Evolutionary conservation across 2,329 filamentous ascomycete genomes (phyloP), one percentile per base, ranked within the genome.

Genomic region (Diaporthe sp.): DNA sequence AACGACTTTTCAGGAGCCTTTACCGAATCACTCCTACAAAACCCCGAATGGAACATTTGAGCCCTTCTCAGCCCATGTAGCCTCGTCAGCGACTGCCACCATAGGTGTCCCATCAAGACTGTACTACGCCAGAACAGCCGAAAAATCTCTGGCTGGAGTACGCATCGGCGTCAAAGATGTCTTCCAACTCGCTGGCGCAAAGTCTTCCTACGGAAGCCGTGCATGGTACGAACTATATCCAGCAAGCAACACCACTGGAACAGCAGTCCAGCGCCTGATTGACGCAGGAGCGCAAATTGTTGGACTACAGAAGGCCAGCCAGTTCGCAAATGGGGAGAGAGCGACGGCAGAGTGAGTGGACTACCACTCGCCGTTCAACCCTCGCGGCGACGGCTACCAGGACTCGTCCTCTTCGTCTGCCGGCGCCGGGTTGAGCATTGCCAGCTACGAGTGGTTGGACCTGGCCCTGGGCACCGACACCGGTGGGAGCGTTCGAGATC

Each of bases 361-460:
- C 37, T 61, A 42, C 13, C 58, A 61, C 37, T 61, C 58, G 4
- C 58, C 58, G 0, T 61, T 61, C 58, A 61, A 61, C 4, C 37
- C 58, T 1, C 58, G 58, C 3, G 58, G 58, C 2, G 58, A 61
- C 12, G 58, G 58, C 12, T 61, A 61, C 6, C 58, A 61, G 37
- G 37, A 61, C 13, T 61, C 58, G 39, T 61, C 58, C 3, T 61
- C 58, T 4, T 61, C 58, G 1, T 61, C 58, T 25, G 58, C 58
- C 0, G 58, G 58, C 2, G 34, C 58, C 2, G 58, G 58, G 2
- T 42, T n/a, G 37, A 61, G 58, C 13, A 61, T 61, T 4, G 58
- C 58, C 58, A 61, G 58, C 34, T 61, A 61, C 58, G 58, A 61
- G 12, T 61, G 37, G 37, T 42, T 61, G 58, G 58, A 61, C 13